Conservation (phyloP, 1,284 basidiomycete genomes). For the Cutaneotrichosporon sp. region DNA sequence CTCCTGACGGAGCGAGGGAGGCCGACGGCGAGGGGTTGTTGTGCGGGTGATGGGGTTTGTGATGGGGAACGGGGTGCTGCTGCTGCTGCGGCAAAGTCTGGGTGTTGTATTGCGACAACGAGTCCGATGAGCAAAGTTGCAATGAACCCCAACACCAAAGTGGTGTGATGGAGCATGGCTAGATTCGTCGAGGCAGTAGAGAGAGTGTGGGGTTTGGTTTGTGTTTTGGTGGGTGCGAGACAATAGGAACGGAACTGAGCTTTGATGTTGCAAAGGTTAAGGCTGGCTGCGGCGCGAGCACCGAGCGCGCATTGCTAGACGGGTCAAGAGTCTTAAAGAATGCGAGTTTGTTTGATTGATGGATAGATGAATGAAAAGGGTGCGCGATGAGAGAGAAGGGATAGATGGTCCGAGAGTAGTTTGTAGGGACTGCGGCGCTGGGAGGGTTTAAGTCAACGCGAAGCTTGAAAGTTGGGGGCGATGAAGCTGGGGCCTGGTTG, state of each 20-base stretch:
- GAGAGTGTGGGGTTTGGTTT: neutral
- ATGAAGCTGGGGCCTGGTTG: neutral
- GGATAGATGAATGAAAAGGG: neutral
- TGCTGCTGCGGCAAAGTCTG: neutral
- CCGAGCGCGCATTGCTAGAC: constrained; percentile 26
- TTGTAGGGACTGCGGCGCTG: neutral
- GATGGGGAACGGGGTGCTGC: constrained; percentile 4
- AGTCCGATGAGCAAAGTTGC: constrained; percentile 21
- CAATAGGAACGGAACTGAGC: neutral
- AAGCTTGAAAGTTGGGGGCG: neutral
- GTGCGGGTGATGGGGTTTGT: constrained; percentile 2
- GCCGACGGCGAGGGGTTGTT: constrained; percentile 18
- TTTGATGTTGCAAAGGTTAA: constrained; percentile 4
- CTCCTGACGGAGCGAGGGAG: constrained; percentile 14
- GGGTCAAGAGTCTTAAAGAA: neutral
- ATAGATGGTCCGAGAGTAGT: neutral
- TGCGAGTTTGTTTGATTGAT: neutral
- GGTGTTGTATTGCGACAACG: constrained; percentile 9
- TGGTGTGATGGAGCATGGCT: constrained; percentile 21
- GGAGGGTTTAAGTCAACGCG: neutral
- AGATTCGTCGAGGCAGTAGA: neutral
- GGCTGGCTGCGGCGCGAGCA: constrained; percentile 20
- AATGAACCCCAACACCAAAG: constrained; percentile 15
- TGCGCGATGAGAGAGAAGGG: neutral
- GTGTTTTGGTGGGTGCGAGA: neutral